Evolutionary conservation across 2,329 filamentous ascomycete genomes (phyloP).

Genomic region (Bipolaris bicolor): DNA sequence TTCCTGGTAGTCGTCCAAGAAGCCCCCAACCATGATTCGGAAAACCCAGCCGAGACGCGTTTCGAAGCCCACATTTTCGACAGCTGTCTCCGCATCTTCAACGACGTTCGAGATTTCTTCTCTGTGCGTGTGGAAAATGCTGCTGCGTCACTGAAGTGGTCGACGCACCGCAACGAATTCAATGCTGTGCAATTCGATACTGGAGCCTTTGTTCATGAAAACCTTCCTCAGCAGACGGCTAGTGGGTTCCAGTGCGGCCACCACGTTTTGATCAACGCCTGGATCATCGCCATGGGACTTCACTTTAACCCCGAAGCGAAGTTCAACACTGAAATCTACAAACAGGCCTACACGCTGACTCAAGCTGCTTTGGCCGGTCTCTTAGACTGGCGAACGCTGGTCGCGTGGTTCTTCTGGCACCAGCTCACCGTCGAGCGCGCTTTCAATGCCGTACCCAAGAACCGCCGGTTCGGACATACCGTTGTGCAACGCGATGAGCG

Average conservation of each 20-base stretch:
- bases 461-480: constrained; percentile 5
- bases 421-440: not conserved
- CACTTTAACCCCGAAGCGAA: not conserved
- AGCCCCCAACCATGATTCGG: not conserved
- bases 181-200: not conserved
- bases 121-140: not conserved
- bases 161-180: not conserved
- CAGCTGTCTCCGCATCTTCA: not conserved
- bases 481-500: not conserved
- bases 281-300: constrained; percentile 36
- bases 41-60: not conserved
- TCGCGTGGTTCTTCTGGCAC: constrained; percentile 9
- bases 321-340: not conserved
- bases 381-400: constrained; percentile 19
- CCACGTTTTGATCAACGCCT: constrained; percentile 33
- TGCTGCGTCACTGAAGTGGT: not conserved
- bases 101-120: not conserved
- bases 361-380: constrained; percentile 10
- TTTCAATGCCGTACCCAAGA: not conserved
- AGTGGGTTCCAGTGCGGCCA: constrained; percentile 16
- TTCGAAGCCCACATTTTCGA: not conserved
- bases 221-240: not conserved
- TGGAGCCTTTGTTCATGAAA: not conserved
- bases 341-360: constrained; percentile 1
- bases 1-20: constrained; percentile 1